Conservation (phyloP, 306 rosid genomes). For the Casuarina glauca region DNA sequence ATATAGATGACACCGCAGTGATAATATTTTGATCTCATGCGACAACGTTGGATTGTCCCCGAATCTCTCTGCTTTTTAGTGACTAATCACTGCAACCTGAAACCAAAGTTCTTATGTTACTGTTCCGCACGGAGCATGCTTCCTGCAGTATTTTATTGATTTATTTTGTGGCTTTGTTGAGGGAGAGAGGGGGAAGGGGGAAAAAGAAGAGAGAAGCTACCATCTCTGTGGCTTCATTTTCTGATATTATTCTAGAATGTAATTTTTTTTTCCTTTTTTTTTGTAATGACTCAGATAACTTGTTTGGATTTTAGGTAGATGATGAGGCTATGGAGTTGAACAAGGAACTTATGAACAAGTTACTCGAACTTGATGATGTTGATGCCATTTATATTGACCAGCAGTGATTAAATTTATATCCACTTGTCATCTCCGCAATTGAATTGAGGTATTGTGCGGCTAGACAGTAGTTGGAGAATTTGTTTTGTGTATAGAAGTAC, state of each 20-base stretch:
- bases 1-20: not conserved
- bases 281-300: not conserved
- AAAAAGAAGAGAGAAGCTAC: not conserved
- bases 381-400: slow-evolving; percentile 96
- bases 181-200: no score
- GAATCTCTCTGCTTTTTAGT: not conserved
- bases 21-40: not conserved
- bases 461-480: not conserved
- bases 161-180: no score
- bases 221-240: not conserved
- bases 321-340: slow-evolving; percentile 92
- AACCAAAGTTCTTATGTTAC: not conserved
- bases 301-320: slow-evolving; percentile 65
- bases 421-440: slow-evolving; percentile 28
- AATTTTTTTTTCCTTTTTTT: not conserved
- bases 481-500: not conserved
- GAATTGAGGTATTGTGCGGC: slow-evolving; percentile 20
- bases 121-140: not conserved
- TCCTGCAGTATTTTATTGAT: not conserved
- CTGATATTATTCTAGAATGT: not conserved
- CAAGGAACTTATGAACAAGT: slow-evolving; percentile 73
- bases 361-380: slow-evolving; percentile 94
- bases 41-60: not conserved
- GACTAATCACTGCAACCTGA: not conserved
- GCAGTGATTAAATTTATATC: slow-evolving; percentile 41